phyloP scores from a whole-genome alignment of 208 protist genomes.

The Leishmania aethiopica region DNA sequence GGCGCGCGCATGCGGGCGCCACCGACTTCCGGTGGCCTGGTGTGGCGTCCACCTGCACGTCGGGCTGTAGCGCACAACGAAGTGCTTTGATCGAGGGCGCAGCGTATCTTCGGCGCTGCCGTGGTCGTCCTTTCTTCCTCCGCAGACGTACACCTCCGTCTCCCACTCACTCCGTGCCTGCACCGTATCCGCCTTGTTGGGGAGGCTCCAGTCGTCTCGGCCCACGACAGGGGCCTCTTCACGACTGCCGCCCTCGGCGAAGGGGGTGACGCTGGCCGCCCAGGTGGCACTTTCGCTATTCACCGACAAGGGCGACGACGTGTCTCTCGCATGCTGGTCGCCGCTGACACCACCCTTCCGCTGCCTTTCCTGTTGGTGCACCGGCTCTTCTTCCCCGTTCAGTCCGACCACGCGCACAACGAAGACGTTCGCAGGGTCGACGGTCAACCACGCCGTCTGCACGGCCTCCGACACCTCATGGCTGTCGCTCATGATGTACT shows the following conservation, averaged over 20 bases:
- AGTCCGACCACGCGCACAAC: slow-evolving; percentile 20
- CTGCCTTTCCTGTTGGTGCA: background rate
- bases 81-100: slow-evolving; percentile 5
- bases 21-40: slow-evolving; percentile 42
- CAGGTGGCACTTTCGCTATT: background rate
- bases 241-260: background rate
- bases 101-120: background rate
- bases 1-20: slow-evolving; percentile 66
- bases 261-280: background rate
- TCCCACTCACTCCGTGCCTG: background rate
- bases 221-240: background rate
- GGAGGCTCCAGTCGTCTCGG: background rate
- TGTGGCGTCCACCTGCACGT: slow-evolving; percentile 32
- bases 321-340: background rate
- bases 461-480: slow-evolving; percentile 47
- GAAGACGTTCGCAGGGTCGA: slow-evolving; percentile 68
- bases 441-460: slow-evolving; percentile 40
- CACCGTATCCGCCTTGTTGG: background rate
- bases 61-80: slow-evolving; percentile 33
- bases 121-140: background rate
- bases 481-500: slow-evolving; percentile 72
- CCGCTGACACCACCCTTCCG: background rate
- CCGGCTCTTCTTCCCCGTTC: background rate
- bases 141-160: background rate
- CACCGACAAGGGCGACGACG: background rate